These are phyloP conservation scores for Fusarium pseudograminearum DNA, from an alignment of 2,329 filamentous ascomycete genomes.

Conservation along the genomic window DNA sequence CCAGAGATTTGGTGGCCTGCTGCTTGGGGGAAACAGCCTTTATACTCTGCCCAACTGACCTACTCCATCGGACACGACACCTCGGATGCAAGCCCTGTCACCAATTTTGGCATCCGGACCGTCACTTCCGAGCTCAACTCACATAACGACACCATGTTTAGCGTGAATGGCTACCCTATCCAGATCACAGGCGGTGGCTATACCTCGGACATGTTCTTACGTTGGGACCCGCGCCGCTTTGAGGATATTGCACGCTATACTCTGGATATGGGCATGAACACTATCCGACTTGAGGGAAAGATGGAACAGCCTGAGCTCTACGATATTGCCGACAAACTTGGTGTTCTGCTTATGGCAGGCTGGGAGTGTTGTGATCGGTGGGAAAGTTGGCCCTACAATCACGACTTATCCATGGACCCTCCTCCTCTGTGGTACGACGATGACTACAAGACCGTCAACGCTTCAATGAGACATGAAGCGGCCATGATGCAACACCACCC, in stretches of 20 bases:
- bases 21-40: not conserved
- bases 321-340: not conserved
- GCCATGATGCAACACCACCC: not conserved
- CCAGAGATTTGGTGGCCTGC: slow-evolving; percentile 5
- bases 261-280: slow-evolving; percentile 8
- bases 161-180: not conserved
- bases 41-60: not conserved
- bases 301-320: slow-evolving; percentile 4
- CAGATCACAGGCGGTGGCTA: not conserved
- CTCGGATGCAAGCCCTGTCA: not conserved
- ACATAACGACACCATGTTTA: not conserved
- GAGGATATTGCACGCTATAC: not conserved
- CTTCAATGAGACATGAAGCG: slow-evolving; percentile 1
- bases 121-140: not conserved
- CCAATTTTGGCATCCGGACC: not conserved
- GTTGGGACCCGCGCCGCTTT: not conserved
- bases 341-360: not conserved
- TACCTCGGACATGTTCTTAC: slow-evolving; percentile 1
- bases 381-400: slow-evolving; percentile 10
- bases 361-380: slow-evolving; percentile 10
- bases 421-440: not conserved
- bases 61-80: not conserved
- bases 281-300: not conserved
- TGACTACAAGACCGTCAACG: not conserved
- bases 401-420: not conserved